These are phyloP conservation scores for Taiozyma onychis DNA, from an alignment of 1,139 yeast genomes.

Conservation along the genomic window DNA sequence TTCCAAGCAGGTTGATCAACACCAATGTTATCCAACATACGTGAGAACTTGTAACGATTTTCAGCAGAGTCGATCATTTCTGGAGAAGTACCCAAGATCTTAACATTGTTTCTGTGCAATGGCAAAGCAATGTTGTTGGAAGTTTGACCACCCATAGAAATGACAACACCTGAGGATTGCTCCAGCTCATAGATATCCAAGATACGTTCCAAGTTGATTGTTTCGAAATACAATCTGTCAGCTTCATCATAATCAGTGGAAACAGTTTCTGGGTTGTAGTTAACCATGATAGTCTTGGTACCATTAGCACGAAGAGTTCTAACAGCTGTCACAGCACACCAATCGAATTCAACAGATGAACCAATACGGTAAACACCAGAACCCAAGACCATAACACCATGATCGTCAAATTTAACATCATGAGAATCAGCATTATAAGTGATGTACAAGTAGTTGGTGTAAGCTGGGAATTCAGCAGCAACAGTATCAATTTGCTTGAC, in stretches of 20 bases:
- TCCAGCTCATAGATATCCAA: constrained; percentile 94
- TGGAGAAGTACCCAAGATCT: constrained; percentile 94
- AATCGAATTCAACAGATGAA: constrained; percentile 90
- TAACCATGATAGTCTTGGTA: constrained; percentile 91
- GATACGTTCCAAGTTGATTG: constrained; percentile 90
- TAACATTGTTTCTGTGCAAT: constrained; percentile 90
- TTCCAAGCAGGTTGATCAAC: constrained; percentile 99
- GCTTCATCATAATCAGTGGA: constrained; percentile 98
- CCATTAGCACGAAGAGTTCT: constrained; percentile 89
- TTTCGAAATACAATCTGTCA: constrained; percentile 94
- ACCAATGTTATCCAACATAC: constrained; percentile 94
- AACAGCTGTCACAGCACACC: constrained; percentile 96
- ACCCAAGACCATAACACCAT: constrained; percentile 86
- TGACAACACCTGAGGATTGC: constrained; percentile 85
- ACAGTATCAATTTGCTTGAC: constrained; percentile 98
- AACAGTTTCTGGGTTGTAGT: constrained; percentile 98
- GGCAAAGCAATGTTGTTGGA: constrained; percentile 95
- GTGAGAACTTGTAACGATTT: constrained; percentile 95
- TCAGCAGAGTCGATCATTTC: constrained; percentile 99
- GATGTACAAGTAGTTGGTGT: constrained; percentile 89
- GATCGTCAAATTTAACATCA: constrained; percentile 79
- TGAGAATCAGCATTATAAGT: constrained; percentile 92
- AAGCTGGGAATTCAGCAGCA: constrained; percentile 98
- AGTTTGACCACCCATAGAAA: constrained; percentile 99
- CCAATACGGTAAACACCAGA: constrained; percentile 96